Evolutionary conservation across 306 rosid species (phyloP), one percentile per base, ranked within the genome.

Genomic region (Vigna angularis): DNA sequence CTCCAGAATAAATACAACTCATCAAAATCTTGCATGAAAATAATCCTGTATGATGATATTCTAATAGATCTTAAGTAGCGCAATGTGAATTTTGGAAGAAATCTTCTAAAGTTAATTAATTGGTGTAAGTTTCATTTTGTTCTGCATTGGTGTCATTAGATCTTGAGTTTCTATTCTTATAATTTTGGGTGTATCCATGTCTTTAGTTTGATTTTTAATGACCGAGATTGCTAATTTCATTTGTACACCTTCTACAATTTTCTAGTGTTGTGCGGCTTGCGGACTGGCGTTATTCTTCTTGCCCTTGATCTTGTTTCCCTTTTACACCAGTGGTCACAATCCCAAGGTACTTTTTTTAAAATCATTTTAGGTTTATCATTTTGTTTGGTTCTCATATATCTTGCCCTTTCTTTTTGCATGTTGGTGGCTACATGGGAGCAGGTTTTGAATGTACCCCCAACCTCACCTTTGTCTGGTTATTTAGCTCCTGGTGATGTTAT

Each of bases 221-320:
- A 13, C 67, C 55, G 28, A 52, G 70, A 53, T 74, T 79, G 62
- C 58, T 67, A 22, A 78, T 72, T 65, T 20, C 28, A 64, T 70
- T 64, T 85, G 47, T 81, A 44, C 67, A 30, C 61, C 79, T 48
- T 50, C 28, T 47, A 70, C 74, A 63, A 73, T 82, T 87, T 62
- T 15, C 56, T 75, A 93, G 98, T 90, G 91, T 52, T 91, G 94
- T 85, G 96, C 84, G 51, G 91, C 86, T 73, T 94, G 94, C 34
- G 96, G 90, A 62, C 77, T 91, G 88, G 76, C 81, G 15, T 87
- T 94, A 70, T 85, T 91, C 79, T 87, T 88, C 69, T 74, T 94
- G 79, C 98, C 98, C 45, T 15, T 87, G 79, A 34, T 91, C 77
- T 76, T 94, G 91, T 89, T 88, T 85, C 97, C 97, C 58, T 78